Evolutionary conservation across 139 green algal genomes (phyloP).

Genomic region (Coelastrella sp.): DNA sequence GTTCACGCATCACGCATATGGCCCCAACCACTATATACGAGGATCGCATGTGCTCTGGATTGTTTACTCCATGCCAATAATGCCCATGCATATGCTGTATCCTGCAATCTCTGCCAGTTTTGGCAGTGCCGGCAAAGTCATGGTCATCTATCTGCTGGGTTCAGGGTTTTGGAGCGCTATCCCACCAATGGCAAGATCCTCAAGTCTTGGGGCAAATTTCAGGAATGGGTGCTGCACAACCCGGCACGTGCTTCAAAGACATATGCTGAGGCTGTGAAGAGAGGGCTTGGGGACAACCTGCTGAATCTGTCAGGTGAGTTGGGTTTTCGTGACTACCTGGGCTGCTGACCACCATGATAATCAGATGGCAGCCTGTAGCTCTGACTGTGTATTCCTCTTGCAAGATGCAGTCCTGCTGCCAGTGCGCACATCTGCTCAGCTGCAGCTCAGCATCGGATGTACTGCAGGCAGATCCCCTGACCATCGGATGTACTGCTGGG

Average conservation of each 20-base stretch:
- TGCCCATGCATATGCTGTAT: not conserved
- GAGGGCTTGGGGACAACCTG: conserved; percentile 32
- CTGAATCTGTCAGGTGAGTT: conserved; percentile 17
- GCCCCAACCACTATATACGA: no score
- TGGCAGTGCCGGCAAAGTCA: not conserved
- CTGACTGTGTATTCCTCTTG: not conserved
- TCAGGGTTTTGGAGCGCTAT: conserved; percentile 54
- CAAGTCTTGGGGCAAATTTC: conserved; percentile 53
- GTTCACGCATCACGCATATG: no score
- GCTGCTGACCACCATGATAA: no score
- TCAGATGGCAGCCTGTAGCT: not conserved
- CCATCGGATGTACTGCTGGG: no score
- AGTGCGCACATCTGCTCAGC: not conserved
- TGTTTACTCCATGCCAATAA: not conserved
- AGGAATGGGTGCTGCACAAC: conserved; percentile 56
- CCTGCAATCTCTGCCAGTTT: no score
- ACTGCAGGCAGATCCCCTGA: no score
- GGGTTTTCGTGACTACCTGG: not conserved
- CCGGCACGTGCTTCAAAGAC: conserved; percentile 43
- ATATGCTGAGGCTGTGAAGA: conserved; percentile 43
- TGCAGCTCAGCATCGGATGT: no score
- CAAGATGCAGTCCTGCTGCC: not conserved
- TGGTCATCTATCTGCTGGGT: not conserved
- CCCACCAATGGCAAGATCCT: conserved; percentile 51
- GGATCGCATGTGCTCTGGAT: not conserved